Evolutionary conservation across 208 protist species (phyloP).

Genomic region (Blastocrithidia nonstop): DNA sequence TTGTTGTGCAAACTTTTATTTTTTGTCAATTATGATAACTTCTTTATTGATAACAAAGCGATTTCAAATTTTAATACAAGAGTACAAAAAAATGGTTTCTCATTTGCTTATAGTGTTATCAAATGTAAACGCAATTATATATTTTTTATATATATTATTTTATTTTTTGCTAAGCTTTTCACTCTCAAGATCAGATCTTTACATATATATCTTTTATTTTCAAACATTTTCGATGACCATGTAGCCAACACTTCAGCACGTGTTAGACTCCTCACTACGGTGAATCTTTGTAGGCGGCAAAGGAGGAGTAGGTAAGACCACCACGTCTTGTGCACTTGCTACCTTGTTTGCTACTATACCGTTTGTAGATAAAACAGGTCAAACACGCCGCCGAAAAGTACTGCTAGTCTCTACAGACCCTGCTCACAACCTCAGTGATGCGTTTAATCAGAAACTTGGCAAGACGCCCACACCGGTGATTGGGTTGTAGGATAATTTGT

Average conservation of each 20-base stretch:
- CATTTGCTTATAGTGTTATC: no score
- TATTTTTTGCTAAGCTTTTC: no score
- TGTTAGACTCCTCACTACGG: slow-evolving; percentile 30
- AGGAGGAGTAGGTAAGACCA: slow-evolving; percentile 97
- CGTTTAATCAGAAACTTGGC: slow-evolving; percentile 93
- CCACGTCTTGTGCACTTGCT: slow-evolving; percentile 84
- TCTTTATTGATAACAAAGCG: no score
- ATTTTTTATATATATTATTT: no score
- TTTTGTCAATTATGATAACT: no score
- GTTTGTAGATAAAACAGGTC: slow-evolving; percentile 6
- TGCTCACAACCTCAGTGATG: slow-evolving; percentile 97
- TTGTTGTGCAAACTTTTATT: no score
- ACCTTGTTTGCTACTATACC: slow-evolving; percentile 82
- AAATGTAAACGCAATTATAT: no score
- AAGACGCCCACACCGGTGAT: slow-evolving; percentile 76
- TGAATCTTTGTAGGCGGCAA: slow-evolving; percentile 95
- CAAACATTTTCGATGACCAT: no score
- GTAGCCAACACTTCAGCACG: slow-evolving; percentile 20
- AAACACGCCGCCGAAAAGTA: slow-evolving; percentile 45
- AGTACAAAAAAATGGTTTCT: no score
- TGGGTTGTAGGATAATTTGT: slow-evolving; percentile 63
- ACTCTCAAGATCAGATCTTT: no score
- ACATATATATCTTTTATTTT: no score
- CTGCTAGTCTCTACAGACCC: slow-evolving; percentile 98
- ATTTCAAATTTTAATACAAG: no score